Evolutionary conservation across 2,329 filamentous ascomycete genomes (phyloP).

Genomic region (Nemania serpens): DNA sequence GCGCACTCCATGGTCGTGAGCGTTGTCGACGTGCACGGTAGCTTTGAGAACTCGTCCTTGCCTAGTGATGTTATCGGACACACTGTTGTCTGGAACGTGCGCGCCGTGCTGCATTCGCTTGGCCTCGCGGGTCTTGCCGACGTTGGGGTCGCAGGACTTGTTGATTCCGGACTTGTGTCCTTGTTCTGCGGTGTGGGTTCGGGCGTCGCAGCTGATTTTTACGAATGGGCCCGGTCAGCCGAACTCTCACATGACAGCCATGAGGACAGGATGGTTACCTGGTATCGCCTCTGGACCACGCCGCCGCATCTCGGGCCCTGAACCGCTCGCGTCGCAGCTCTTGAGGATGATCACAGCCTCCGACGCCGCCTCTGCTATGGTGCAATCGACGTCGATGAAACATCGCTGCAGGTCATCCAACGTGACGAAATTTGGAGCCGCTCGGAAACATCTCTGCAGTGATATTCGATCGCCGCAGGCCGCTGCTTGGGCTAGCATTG

Average conservation of each 20-base stretch:
- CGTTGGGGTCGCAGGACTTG: conserved; percentile 12
- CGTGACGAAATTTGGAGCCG: conserved; percentile 39
- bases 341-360: conserved; percentile 43
- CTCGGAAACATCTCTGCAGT: conserved; percentile 50
- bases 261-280: conserved; percentile 25
- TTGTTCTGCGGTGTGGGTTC: conserved; percentile 8
- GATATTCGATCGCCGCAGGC: conserved; percentile 51
- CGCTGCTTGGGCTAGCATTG: conserved; percentile 47
- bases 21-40: conserved; percentile 39
- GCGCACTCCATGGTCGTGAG: conserved; percentile 34
- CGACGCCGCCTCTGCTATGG: conserved; percentile 41
- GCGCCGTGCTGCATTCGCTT: conserved; percentile 6
- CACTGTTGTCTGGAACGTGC: conserved; percentile 13
- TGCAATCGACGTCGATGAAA: conserved; percentile 46
- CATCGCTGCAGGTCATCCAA: conserved; percentile 46
- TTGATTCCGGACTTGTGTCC: conserved; percentile 1
- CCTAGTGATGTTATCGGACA: conserved; percentile 10
- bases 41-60: conserved; percentile 17
- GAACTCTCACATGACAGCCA: not conserved
- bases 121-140: conserved; percentile 11
- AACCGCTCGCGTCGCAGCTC: conserved; percentile 37
- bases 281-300: conserved; percentile 30
- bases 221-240: not conserved
- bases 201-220: not conserved
- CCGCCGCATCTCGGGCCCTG: conserved; percentile 32